These are phyloP conservation scores for Phaeotremella fagi DNA, from an alignment of 768 basidiomycete species.

Conservation along the genomic window DNA sequence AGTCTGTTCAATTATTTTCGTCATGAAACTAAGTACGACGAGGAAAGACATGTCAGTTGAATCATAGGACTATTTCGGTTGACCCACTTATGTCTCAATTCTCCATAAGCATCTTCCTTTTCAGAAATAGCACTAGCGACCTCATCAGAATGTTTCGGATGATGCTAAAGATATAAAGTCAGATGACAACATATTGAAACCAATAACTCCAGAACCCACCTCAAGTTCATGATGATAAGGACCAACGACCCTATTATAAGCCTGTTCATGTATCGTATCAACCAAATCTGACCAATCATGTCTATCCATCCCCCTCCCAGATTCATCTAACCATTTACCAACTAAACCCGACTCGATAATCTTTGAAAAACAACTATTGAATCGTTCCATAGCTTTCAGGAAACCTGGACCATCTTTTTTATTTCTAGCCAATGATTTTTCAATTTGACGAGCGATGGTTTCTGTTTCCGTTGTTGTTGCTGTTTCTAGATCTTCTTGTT, in stretches of 20 bases:
- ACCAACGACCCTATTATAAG: constrained; percentile 87
- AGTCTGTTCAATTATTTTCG: constrained; percentile 59
- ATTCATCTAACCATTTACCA: constrained; percentile 8
- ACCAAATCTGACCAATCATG: constrained; percentile 41
- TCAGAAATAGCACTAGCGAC: constrained; percentile 44
- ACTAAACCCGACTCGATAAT: constrained; percentile 23
- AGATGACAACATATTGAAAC: neutral
- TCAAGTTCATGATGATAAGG: constrained; percentile 76
- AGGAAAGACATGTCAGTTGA: too few relatives aligned
- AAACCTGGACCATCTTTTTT: constrained; percentile 42
- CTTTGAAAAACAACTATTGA: constrained; percentile 34
- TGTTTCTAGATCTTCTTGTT: too few relatives aligned
- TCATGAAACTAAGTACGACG: constrained; percentile 56
- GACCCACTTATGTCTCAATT: constrained; percentile 42
- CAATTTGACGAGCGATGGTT: constrained; percentile 38
- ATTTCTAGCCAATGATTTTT: constrained; percentile 36
- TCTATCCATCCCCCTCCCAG: neutral
- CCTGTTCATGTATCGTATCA: constrained; percentile 60
- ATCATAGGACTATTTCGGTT: too few relatives aligned
- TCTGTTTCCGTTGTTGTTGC: too few relatives aligned
- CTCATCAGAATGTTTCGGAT: constrained; percentile 86
- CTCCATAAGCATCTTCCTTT: constrained; percentile 44
- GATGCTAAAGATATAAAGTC: constrained; percentile 53
- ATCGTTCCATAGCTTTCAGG: constrained; percentile 36
- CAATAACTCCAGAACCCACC: constrained; percentile 53